Evolutionary conservation across 2,329 filamentous ascomycete species (phyloP), one percentile per base, ranked within the genome.

Genomic region (Acarospora socialis): DNA sequence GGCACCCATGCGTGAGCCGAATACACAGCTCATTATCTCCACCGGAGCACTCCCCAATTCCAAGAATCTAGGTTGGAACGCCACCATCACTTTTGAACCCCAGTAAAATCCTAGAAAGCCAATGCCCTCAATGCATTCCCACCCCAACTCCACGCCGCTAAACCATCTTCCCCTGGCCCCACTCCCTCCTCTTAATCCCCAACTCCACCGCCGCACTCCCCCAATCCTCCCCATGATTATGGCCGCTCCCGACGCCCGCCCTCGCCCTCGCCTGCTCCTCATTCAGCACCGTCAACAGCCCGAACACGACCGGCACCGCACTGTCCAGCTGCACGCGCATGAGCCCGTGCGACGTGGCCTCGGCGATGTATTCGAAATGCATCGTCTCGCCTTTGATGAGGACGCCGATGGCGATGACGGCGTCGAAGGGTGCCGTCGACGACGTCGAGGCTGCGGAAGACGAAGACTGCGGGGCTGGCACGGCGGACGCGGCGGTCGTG

Each of bases 341-440:
- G 39, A 98, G 67, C 5, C 83, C 90, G 40, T 93, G 82, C 36
- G 76, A 83, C 5, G 92, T 84, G 23, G 82, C 73, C 43, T 95
- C 90, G 24, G 86, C 71, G 48, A 98, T 98, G 62, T 98, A 95
- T 61, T 98, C 90, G 51, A 98, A 98, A 61, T 98, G 90, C 84
- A 94, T 94, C 5, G 90, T 95, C 60, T 92, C 81, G 54, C 90
- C 90, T 65, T 98, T 98, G 63, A 98, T 94, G 39, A 98, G 72
- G 35, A 93, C 86, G 34, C 90, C 90, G 45, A 98, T 81, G 32
- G 90, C 84, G 44, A 98, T 86, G 42, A 98, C 75, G 40, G 90
- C 90, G 52, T 95, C 87, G 49, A 95, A 95, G 13, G 83, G 73
- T 30, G 34, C 65, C 60, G 36, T 68, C 37, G 39, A 30, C 38